A percentile compares a stretch with the other conserved stretches of the same genome.
phyloP scores from a whole-genome alignment of 2,329 filamentous ascomycete species.

The Cercospora sp. region DNA sequence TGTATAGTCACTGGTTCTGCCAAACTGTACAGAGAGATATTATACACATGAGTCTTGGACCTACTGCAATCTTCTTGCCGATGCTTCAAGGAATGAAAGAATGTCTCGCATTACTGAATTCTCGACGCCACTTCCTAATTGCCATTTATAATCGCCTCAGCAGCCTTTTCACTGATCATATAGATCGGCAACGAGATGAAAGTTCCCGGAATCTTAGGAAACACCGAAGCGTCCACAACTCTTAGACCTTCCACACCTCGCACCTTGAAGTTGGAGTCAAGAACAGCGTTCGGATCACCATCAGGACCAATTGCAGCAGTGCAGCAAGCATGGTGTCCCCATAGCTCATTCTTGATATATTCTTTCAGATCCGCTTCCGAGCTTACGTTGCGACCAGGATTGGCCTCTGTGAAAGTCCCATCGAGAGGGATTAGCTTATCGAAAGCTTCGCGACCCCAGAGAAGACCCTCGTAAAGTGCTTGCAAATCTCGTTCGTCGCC shows the following conservation, averaged over 20 bases:
- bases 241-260: conserved; percentile 57
- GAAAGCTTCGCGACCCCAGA: conserved; percentile 48
- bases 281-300: conserved; percentile 56
- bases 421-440: conserved; percentile 45
- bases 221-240: conserved; percentile 64
- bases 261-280: conserved; percentile 60
- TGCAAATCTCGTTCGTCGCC: conserved; percentile 46
- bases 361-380: conserved; percentile 50
- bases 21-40: background rate
- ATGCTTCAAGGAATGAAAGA: background rate
- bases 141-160: conserved; percentile 53
- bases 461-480: conserved; percentile 58
- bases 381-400: conserved; percentile 45
- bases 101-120: background rate
- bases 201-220: conserved; percentile 57
- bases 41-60: background rate
- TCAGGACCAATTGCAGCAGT: conserved; percentile 58
- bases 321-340: conserved; percentile 60
- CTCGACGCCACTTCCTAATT: background rate
- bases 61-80: background rate
- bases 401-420: conserved; percentile 47
- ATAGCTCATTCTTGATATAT: conserved; percentile 53
- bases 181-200: conserved; percentile 56
- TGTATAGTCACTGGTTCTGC: background rate
- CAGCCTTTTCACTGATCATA: conserved; percentile 63